A percentile compares a stretch with the other conserved stretches of the same genome.
Conservation (phyloP, 1,139 yeast species). For the Ashbya aceris region DNA sequence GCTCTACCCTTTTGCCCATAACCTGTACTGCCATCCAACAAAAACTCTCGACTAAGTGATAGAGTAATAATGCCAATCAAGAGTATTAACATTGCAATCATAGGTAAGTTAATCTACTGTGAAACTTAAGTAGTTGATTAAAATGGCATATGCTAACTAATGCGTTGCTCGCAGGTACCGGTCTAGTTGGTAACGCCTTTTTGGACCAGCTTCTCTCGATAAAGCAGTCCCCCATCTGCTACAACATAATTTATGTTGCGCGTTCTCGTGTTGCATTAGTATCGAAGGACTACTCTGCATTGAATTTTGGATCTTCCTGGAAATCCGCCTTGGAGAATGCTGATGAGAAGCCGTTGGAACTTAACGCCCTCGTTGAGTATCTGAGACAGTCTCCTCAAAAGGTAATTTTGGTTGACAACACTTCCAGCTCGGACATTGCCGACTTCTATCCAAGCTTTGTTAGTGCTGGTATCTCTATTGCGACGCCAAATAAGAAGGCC, state of each 20-base stretch:
- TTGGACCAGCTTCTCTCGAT: slow-evolving; percentile 54
- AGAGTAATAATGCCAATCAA: slow-evolving; percentile 18
- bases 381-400: slow-evolving; percentile 63
- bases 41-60: too few relatives aligned
- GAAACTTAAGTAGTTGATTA: neutral
- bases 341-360: slow-evolving; percentile 43
- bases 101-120: slow-evolving; percentile 21
- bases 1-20: too few relatives aligned
- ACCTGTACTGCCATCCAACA: too few relatives aligned
- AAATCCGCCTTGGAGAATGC: slow-evolving; percentile 39
- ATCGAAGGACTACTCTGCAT: slow-evolving; percentile 60
- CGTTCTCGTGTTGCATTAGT: slow-evolving; percentile 61
- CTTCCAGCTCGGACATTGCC: slow-evolving; percentile 75
- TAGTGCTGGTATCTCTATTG: slow-evolving; percentile 75
- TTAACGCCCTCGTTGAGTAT: slow-evolving; percentile 50
- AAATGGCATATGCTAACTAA: neutral
- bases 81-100: slow-evolving; percentile 41
- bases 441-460: slow-evolving; percentile 66
- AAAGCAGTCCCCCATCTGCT: slow-evolving; percentile 39
- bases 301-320: slow-evolving; percentile 51
- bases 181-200: slow-evolving; percentile 91
- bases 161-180: slow-evolving; percentile 46
- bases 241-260: slow-evolving; percentile 74
- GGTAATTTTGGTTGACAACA: slow-evolving; percentile 82
- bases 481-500: slow-evolving; percentile 97